phyloP scores from a whole-genome alignment of 1,284 basidiomycete genomes.

The Pyrrhoderma lamaoense region DNA sequence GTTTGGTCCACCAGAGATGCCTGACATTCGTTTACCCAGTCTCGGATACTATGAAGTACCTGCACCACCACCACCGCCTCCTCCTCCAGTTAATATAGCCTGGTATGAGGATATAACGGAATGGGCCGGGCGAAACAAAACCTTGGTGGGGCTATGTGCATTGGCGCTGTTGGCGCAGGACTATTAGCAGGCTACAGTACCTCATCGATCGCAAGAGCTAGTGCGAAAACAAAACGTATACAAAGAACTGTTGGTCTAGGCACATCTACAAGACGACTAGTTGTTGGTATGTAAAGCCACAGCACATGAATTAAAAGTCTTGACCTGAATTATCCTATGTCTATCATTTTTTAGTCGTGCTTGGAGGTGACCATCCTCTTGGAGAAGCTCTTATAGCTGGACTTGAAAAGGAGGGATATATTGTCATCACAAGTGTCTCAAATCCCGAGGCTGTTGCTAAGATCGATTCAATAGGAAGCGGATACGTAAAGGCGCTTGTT shows the following conservation, averaged over 20 bases:
- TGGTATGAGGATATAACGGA: slow-evolving; percentile 39
- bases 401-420: slow-evolving; percentile 69
- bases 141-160: slow-evolving; percentile 46
- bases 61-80: slow-evolving; percentile 47
- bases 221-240: slow-evolving; percentile 28
- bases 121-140: slow-evolving; percentile 53
- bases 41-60: slow-evolving; percentile 68
- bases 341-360: slow-evolving; percentile 47
- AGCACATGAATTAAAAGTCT: not conserved
- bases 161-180: slow-evolving; percentile 51
- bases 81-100: slow-evolving; percentile 40
- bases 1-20: slow-evolving; percentile 62
- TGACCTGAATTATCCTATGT: not conserved
- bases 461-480: slow-evolving; percentile 57
- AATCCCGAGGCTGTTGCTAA: slow-evolving; percentile 52
- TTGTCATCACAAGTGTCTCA: slow-evolving; percentile 71
- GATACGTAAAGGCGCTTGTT: slow-evolving; percentile 71
- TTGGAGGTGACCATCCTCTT: slow-evolving; percentile 69
- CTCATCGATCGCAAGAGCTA: slow-evolving; percentile 26
- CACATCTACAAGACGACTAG: slow-evolving; percentile 40
- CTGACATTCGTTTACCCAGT: slow-evolving; percentile 54
- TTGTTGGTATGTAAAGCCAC: slow-evolving; percentile 54
- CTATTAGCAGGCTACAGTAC: slow-evolving; percentile 50
- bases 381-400: slow-evolving; percentile 63
- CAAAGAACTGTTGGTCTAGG: slow-evolving; percentile 28